These are phyloP conservation scores for Plasmopara halstedii DNA, from an alignment of 352 stramenopile genomes.

Conservation along the genomic window DNA sequence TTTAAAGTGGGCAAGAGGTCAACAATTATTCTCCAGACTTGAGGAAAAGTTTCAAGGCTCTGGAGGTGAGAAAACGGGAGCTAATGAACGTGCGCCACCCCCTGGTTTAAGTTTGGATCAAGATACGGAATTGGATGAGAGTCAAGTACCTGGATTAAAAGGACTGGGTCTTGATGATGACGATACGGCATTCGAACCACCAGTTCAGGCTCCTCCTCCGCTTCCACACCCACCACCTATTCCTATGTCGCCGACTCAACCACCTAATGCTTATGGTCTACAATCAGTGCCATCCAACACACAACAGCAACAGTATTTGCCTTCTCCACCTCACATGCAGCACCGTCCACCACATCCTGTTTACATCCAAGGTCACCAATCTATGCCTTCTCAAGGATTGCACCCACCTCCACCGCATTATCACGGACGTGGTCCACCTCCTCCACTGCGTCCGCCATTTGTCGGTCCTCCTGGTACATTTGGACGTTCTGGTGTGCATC, in stretches of 20 bases:
- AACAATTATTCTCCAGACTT: constrained; percentile 62
- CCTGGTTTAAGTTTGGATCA: constrained; percentile 25
- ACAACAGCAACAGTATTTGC: constrained; percentile 22
- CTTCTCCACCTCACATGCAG: constrained; percentile 26
- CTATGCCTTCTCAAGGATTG: constrained; percentile 31
- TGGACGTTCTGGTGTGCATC: constrained; percentile 11
- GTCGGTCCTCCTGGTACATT: constrained; percentile 13
- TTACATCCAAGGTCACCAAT: constrained; percentile 27
- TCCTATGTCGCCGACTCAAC: constrained; percentile 17
- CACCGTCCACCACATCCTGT: constrained; percentile 19
- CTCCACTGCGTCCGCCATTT: constrained; percentile 22
- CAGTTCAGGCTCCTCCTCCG: constrained; percentile 11
- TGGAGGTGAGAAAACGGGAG: constrained; percentile 1
- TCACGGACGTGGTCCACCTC: constrained; percentile 16
- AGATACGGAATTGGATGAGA: constrained; percentile 54
- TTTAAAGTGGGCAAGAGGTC: constrained; percentile 70
- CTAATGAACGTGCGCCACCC: constrained; percentile 4
- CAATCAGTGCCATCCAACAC: constrained; percentile 9
- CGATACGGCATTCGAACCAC: constrained; percentile 18
- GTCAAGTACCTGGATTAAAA: constrained; percentile 52
- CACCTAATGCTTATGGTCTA: constrained; percentile 1
- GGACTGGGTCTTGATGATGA: constrained; percentile 70
- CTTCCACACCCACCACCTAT: constrained; percentile 23
- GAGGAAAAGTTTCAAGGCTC: constrained; percentile 38
- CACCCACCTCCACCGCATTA: constrained; percentile 21